Conservation (phyloP, 2,329 filamentous ascomycete genomes). For the Trichophyton schoenleinii region DNA sequence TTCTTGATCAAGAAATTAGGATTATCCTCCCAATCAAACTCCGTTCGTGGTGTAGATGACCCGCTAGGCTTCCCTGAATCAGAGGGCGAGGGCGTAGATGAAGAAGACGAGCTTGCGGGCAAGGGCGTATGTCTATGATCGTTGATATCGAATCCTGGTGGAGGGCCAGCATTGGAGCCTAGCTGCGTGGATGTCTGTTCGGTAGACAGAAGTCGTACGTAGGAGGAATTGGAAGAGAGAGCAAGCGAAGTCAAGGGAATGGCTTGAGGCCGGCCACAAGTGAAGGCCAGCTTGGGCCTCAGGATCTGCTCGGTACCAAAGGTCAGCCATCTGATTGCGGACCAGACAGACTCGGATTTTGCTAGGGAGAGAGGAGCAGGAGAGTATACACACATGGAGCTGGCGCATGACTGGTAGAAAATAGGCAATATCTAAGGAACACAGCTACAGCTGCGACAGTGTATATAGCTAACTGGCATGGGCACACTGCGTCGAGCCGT, state of each 20-base stretch:
- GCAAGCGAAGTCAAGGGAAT: conserved; percentile 13
- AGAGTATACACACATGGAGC: conserved; percentile 8
- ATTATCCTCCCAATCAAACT: conserved; percentile 62
- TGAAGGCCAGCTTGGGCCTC: conserved; percentile 13
- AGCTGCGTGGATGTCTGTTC: conserved; percentile 16
- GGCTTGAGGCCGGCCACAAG: conserved; percentile 15
- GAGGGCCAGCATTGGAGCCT: conserved; percentile 4
- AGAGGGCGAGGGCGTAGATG: neutral
- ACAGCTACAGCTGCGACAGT: conserved; percentile 13
- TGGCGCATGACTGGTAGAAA: conserved; percentile 9
- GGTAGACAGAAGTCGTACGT: conserved; percentile 22
- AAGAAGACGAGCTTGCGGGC: conserved; percentile 8
- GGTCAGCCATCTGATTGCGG: neutral
- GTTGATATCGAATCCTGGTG: conserved; percentile 13
- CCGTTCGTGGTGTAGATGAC: conserved; percentile 17
- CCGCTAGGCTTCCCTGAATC: conserved; percentile 16
- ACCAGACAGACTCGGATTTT: neutral
- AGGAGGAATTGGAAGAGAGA: conserved; percentile 7
- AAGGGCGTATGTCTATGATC: conserved; percentile 12
- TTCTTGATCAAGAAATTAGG: conserved; percentile 57
- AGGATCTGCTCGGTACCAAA: conserved; percentile 2
- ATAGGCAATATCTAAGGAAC: neutral
- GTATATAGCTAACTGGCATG: conserved; percentile 9
- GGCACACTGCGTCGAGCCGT: conserved; percentile 1
- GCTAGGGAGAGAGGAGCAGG: neutral